These are phyloP conservation scores for Castanea mollissima DNA, from an alignment of 306 rosid genomes.

Conservation along the genomic window DNA sequence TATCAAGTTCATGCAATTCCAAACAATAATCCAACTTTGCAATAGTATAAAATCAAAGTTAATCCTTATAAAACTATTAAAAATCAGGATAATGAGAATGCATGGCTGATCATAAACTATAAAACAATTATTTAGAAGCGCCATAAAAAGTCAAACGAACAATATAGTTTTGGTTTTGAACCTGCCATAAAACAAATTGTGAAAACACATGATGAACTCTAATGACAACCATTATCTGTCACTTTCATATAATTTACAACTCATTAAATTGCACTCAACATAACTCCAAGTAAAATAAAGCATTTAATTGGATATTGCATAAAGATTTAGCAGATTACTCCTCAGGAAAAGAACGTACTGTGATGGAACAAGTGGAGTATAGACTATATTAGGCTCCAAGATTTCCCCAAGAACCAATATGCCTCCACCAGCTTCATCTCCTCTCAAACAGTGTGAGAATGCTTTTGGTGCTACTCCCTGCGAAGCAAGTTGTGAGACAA, in stretches of 20 bases:
- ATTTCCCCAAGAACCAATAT: constrained; percentile 93
- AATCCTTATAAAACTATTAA: background rate
- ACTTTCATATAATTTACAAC: background rate
- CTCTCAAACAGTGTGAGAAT: constrained; percentile 94
- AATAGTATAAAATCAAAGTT: background rate
- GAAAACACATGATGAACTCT: background rate
- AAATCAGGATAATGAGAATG: background rate
- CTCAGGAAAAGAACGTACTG: constrained; percentile 60
- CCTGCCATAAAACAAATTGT: background rate
- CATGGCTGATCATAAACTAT: background rate
- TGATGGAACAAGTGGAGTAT: constrained; percentile 79
- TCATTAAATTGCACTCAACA: background rate
- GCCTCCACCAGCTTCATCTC: constrained; percentile 89
- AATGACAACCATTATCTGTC: background rate
- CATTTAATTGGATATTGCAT: background rate
- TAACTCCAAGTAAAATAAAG: background rate
- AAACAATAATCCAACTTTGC: too few species aligned
- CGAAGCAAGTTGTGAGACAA: constrained; percentile 84
- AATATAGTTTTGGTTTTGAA: too few species aligned
- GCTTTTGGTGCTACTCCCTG: constrained; percentile 80
- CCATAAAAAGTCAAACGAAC: background rate
- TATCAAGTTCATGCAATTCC: too few species aligned
- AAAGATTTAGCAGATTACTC: constrained; percentile 7
- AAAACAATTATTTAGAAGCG: background rate
- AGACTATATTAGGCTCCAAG: constrained; percentile 79